Evolutionary conservation across 2,329 filamentous ascomycete genomes (phyloP).

Genomic region (Penicillium sp.): DNA sequence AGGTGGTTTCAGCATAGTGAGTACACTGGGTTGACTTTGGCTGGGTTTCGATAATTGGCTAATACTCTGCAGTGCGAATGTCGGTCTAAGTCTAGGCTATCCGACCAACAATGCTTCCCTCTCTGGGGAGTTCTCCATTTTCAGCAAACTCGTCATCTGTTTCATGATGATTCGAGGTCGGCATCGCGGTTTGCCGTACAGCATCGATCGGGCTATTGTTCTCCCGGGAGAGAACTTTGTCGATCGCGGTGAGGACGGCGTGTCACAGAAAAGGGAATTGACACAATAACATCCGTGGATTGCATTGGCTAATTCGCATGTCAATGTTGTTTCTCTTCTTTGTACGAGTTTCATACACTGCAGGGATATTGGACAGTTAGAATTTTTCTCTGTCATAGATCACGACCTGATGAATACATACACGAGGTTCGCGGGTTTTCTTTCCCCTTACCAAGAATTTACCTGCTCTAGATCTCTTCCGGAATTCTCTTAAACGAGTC

Average conservation of each 20-base stretch:
- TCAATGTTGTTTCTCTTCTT: not conserved
- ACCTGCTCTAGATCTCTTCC: too few relatives aligned
- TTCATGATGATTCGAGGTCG: slow-evolving; percentile 56
- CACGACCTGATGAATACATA: too few relatives aligned
- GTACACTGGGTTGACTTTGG: slow-evolving; percentile 10
- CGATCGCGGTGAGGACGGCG: too few relatives aligned
- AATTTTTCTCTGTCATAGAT: too few relatives aligned
- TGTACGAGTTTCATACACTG: not conserved
- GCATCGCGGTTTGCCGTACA: slow-evolving; percentile 55
- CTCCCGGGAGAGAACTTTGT: slow-evolving; percentile 24
- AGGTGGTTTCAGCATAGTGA: slow-evolving; percentile 42
- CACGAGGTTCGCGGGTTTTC: too few relatives aligned
- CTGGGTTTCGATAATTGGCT: slow-evolving; percentile 9
- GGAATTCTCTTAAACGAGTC: too few relatives aligned
- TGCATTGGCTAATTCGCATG: too few relatives aligned
- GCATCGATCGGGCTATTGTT: slow-evolving; percentile 49
- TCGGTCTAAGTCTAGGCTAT: slow-evolving; percentile 35
- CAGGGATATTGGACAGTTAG: too few relatives aligned
- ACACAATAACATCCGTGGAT: too few relatives aligned
- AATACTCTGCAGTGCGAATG: slow-evolving; percentile 28
- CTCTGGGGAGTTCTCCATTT: slow-evolving; percentile 47
- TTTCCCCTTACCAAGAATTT: too few relatives aligned
- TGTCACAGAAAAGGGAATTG: too few relatives aligned
- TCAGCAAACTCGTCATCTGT: slow-evolving; percentile 56
- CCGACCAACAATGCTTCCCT: slow-evolving; percentile 30